Base-by-base conservation (phyloP, 2,329 filamentous ascomycete species). In the Orbilia oligospora region DNA sequence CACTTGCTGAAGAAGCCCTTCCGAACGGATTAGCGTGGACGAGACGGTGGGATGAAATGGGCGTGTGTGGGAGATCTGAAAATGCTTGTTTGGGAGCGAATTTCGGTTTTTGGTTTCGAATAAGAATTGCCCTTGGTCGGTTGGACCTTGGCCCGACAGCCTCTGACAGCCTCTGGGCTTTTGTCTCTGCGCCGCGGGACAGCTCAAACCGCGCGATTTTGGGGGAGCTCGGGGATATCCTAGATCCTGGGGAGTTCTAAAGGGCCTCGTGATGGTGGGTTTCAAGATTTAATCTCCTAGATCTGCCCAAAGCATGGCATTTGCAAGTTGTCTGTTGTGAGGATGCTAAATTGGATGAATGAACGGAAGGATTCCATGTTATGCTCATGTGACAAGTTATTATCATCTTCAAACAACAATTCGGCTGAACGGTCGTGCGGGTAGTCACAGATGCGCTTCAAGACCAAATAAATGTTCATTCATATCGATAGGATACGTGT, bases 11-110 rank as follows among this genome's bases (percentile, higher is more conserved):
- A 61, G 65, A 20, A 68, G 65, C 65, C 70, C 70, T 76, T 76
- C 66, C 72, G 72, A 76, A 76, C 66, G 72, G 72, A 76, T 76
- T 76, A 76, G 72, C 72, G 72, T 76, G 72, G 72, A 48, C 49
- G 72, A 70, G 66, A 58, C 53, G 56, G 46, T 56, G 51, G 49
- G 53, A 64, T 48, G 55, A 61, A 61, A 61, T 44, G 55, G 36
- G 51, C 65, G 55, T 71, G 53, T 63, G 53, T 63, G 67, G 67
- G 67, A 61, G 68, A 64, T 64, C 55, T 71, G 68, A 64, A 71
- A 71, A 71, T 68, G 65, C 65, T 68, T 68, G 65, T 68, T 68
- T 68, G 65, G 55, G 55, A 38, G 55, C 55, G 30, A 36, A 61
- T 55, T 63, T 69, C 51, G 65, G 49, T 69, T 69, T 51, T 51